Evolutionary conservation across 2,329 filamentous ascomycete genomes (phyloP), one percentile per base, ranked within the genome.

Genomic region (Aspergillus sp.): DNA sequence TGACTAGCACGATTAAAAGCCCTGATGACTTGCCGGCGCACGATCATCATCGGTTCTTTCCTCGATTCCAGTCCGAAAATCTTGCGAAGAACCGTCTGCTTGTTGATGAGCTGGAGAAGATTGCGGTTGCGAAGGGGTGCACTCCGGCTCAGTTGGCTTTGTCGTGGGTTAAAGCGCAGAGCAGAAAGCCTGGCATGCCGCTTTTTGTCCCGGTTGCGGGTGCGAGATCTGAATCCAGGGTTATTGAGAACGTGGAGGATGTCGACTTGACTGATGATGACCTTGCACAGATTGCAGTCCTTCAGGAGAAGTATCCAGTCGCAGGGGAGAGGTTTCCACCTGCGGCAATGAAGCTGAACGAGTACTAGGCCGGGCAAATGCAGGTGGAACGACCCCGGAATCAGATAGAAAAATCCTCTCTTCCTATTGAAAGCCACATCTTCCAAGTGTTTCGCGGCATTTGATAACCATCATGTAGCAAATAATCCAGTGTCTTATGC

Each of bases 61-160:
- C 88, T 5, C 82, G 87, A 19, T 91, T 90, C 75, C 81, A 85
- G 62, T 78, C 81, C 1, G 87, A 83, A 8, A 85, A 84, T 62
- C 88, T 91, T 67, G 78, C 82, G 38, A 81, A 83, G 71, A 92
- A 91, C 73, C 68, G 90, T 5, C 74, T 85, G 69, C 81, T 92
- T 5, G 85, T 87, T 5, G 64, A 80, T 5, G 79, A 85, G 59
- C 73, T 91, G n/a, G 77, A 86, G 69, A 77, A 77, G 21, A 67
- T 91, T 36, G 88, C 89, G 1, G 70, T 78, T 66, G 78, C 79
- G 66, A 90, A 90, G 75, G 81, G 82, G 0, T 84, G 81, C 70
- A 89, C 86, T 0, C 70, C 84, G 2, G 82, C 82, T 2, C 89
- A 92, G 75, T 77, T 92, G 38, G 88, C 88, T 10, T 77, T 92